Percentiles rank a stretch among this genome's conserved stretches.
These are phyloP conservation scores for Eucalyptus polybractea DNA, from an alignment of 345 rosid genomes.

Conservation along the genomic window DNA sequence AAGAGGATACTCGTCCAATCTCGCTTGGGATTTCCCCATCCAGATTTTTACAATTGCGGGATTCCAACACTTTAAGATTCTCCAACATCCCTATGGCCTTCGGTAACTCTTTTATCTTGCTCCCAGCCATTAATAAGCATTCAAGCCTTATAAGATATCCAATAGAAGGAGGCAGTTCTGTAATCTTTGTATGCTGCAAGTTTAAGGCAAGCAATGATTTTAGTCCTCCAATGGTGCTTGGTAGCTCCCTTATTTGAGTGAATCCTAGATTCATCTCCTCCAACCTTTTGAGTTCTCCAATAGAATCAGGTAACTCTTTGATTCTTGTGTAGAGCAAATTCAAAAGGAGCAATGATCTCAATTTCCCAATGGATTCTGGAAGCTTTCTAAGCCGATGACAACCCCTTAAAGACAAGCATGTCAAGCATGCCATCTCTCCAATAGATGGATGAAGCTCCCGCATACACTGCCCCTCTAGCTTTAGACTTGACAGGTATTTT, in stretches of 20 bases:
- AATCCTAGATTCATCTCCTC: neutral
- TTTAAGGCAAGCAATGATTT: neutral
- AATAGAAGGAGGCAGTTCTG: neutral
- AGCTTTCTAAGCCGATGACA: neutral
- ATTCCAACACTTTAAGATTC: neutral
- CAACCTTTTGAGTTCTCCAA: neutral
- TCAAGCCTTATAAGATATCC: neutral
- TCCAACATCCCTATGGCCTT: neutral
- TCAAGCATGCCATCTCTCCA: neutral
- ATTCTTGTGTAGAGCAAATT: neutral
- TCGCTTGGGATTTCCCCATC: neutral
- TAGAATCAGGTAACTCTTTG: neutral
- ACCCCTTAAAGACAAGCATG: neutral
- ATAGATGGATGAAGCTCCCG: neutral
- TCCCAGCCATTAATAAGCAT: neutral
- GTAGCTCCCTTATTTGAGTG: neutral
- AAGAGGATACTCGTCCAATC: neutral
- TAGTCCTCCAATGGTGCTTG: neutral
- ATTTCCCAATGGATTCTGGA: neutral
- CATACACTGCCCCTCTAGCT: neutral
- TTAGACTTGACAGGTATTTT: neutral
- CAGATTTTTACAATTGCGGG: neutral
- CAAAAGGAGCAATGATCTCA: neutral
- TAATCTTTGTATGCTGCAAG: neutral
- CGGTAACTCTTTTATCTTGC: neutral